A percentile compares a stretch with the other conserved stretches of the same genome.
These are phyloP conservation scores for Pichia eremophila DNA, from an alignment of 805 yeast genomes.

Conservation along the genomic window DNA sequence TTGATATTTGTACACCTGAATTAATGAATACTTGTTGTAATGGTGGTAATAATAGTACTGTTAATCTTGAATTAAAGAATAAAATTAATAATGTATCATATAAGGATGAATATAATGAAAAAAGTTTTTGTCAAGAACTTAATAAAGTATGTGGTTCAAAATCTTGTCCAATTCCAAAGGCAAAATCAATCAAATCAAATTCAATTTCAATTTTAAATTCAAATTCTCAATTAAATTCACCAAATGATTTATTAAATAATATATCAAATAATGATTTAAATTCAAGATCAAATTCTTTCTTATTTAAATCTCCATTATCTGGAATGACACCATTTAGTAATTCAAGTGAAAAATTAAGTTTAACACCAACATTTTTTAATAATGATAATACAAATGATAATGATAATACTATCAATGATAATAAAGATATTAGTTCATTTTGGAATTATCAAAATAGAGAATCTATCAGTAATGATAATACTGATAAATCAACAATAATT, in stretches of 20 bases:
- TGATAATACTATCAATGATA: background rate
- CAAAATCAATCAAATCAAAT: background rate
- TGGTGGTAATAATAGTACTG: background rate
- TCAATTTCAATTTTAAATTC: background rate
- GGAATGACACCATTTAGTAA: background rate
- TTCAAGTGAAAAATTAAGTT: background rate
- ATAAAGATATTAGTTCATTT: background rate
- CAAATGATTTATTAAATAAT: too few species aligned
- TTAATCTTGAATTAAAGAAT: background rate
- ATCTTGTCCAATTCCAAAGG: slow-evolving; percentile 54
- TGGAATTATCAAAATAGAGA: background rate
- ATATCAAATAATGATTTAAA: background rate
- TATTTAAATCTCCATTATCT: background rate
- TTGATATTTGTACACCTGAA: background rate
- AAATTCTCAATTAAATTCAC: too few species aligned
- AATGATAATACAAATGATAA: background rate
- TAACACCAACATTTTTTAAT: background rate
- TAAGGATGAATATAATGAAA: slow-evolving; percentile 49
- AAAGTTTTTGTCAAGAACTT: slow-evolving; percentile 70
- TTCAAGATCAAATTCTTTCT: background rate
- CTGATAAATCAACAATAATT: background rate
- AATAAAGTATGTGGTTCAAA: slow-evolving; percentile 78
- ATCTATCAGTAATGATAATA: background rate
- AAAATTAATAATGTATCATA: slow-evolving; percentile 15
- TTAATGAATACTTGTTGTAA: background rate